Evolutionary conservation across 176 grass and related monocot species (phyloP), one percentile per base, ranked within the genome.

Genomic region (barley (Hordeum vulgare)): DNA sequence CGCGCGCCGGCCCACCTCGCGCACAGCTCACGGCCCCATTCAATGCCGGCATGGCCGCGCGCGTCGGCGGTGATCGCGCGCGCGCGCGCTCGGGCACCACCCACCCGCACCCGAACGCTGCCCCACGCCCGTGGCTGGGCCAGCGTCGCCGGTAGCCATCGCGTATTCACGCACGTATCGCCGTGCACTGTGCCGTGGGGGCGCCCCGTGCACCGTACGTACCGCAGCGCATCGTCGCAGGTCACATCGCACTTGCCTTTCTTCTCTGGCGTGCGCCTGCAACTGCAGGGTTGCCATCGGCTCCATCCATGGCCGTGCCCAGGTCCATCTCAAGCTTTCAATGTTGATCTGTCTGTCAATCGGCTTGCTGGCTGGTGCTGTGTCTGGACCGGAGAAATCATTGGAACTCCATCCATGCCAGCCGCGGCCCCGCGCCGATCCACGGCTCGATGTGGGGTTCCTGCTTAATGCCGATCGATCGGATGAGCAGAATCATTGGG

Each of bases 1-100:
- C 41, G 77, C 39, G 34, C 81, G 58, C 75, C 75, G 87, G 77
- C 77, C 82, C 77, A 85, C 83, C 77, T 85, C 62, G 40, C 31
- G 40, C 31, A 62, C 77, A 88, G 75, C 80, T 79, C 80, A 79
- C 54, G 41, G 12, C 86, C 67, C 18, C 35, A 80, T 64, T 74
- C 42, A 77, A 76, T 69, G 37, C 62, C 85, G 35, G 57, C 28
- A 70, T 82, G 74, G 64, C 74, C 80, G 75, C 42, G 81, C 42
- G 26, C 81, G 86, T 84, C 75, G 81, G 86, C 86, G 74, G 42
- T 24, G 23, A 70, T 41, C 18, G 28, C 13, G 4, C 17, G 35
- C 37, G 10, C 66, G 26, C 49, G 26, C 77, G 58, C 41, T 71
- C 8, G 7, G 39, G 79, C 72, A 49, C 62, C 79, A 33, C 37